Conservation (phyloP, 805 yeast species). For the Metschnikowia hibisci region DNA sequence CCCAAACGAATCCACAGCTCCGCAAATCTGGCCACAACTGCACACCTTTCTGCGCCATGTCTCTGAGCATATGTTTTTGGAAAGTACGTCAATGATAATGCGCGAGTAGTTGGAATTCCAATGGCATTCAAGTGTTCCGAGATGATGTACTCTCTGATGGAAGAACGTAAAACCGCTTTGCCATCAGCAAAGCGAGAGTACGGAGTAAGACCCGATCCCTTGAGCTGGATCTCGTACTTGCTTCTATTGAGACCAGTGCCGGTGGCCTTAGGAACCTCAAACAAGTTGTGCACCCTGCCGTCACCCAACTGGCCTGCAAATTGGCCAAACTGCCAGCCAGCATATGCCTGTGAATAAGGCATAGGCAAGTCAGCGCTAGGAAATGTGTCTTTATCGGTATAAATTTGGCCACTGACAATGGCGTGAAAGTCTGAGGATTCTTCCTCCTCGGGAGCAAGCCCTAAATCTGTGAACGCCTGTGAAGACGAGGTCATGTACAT, state of each 20-base stretch:
- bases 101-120: constrained; percentile 85
- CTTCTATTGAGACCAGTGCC: constrained; percentile 25
- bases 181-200: constrained; percentile 96
- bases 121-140: constrained; percentile 78
- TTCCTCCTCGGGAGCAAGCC: constrained; percentile 40
- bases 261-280: constrained; percentile 52
- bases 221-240: constrained; percentile 69
- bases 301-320: constrained; percentile 98
- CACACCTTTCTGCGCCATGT: constrained; percentile 71
- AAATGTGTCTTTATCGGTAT: constrained; percentile 20
- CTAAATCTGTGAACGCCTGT: constrained; percentile 59
- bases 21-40: constrained; percentile 79
- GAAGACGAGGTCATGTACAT: constrained; percentile 55
- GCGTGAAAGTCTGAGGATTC: constrained; percentile 45
- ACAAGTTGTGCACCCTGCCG: constrained; percentile 82
- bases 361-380: constrained; percentile 35
- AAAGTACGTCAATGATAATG: constrained; percentile 64
- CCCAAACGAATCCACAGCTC: constrained; percentile 87
- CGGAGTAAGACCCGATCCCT: constrained; percentile 92
- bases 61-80: constrained; percentile 80
- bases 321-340: constrained; percentile 94
- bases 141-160: constrained; percentile 81
- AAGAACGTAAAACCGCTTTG: constrained; percentile 83
- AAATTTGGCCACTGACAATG: constrained; percentile 58
- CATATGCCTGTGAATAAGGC: constrained; percentile 90